Percentiles rank a stretch among this genome's conserved stretches.
Conservation (phyloP, 495 filamentous ascomycete species). For the Aspergillus indologenus region DNA sequence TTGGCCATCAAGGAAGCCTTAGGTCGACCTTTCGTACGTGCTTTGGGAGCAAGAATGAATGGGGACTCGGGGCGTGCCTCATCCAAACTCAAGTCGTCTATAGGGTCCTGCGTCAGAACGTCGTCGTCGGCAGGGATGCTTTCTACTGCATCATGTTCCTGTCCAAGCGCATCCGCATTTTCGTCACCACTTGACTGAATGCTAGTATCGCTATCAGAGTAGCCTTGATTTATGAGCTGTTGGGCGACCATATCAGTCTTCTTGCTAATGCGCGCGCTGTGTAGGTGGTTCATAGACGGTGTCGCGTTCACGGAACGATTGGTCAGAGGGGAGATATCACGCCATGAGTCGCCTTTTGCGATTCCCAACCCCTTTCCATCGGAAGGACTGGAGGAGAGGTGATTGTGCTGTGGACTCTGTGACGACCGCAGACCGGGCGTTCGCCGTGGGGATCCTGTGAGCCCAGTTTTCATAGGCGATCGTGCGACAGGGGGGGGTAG, state of each 20-base stretch:
- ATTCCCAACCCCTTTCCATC: constrained; percentile 29
- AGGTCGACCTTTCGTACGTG: constrained; percentile 9
- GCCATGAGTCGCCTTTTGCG: constrained; percentile 22
- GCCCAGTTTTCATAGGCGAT: constrained; percentile 45
- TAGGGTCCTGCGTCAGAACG: constrained; percentile 19
- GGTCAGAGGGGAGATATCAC: constrained; percentile 35
- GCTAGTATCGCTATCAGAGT: constrained; percentile 38
- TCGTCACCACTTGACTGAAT: constrained; percentile 28
- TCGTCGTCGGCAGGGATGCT: constrained; percentile 30
- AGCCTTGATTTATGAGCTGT: constrained; percentile 18
- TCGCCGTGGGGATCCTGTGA: constrained; percentile 41
- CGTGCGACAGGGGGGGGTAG: constrained; percentile 37
- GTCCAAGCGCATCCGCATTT: constrained; percentile 29
- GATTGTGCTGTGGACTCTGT: constrained; percentile 33
- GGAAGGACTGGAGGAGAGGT: constrained; percentile 38
- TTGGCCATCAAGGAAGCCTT: constrained; percentile 9
- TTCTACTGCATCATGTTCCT: constrained; percentile 27
- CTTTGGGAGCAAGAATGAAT: constrained; percentile 13
- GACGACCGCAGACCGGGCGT: constrained; percentile 43
- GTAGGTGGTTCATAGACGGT: constrained; percentile 35
- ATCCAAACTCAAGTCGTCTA: constrained; percentile 54
- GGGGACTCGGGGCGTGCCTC: constrained; percentile 53
- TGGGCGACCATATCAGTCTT: constrained; percentile 30
- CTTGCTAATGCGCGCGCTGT: constrained; percentile 41
- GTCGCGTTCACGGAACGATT: constrained; percentile 36